Percentiles rank a stretch among this genome's conserved stretches.
These are phyloP conservation scores for Elsinoe perseae DNA, from an alignment of 2,329 filamentous ascomycete species.

Conservation along the genomic window DNA sequence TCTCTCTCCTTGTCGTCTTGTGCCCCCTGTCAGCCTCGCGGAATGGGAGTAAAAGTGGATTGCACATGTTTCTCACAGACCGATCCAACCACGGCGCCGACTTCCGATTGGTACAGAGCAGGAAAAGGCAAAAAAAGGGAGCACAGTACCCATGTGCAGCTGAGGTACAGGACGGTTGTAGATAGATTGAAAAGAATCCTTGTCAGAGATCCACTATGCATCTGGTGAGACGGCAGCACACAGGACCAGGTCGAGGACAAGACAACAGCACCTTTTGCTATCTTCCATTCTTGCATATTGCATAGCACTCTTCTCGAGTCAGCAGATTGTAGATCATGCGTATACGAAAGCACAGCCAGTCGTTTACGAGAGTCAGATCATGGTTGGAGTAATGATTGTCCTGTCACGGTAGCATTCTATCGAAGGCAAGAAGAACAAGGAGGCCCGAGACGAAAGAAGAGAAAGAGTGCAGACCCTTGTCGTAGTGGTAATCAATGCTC, in stretches of 20 bases:
- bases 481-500: too few species aligned
- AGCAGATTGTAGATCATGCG: not conserved
- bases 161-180: not conserved
- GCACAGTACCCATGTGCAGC: not conserved
- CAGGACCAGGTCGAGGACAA: too few species aligned
- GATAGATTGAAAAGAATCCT: not conserved
- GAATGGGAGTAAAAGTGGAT: constrained; percentile 11
- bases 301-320: not conserved
- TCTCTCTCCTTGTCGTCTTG: not conserved
- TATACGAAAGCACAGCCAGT: not conserved
- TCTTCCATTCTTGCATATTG: not conserved
- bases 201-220: not conserved
- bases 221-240: not conserved
- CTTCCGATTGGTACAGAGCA: constrained; percentile 2
- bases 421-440: too few species aligned
- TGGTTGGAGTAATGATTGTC: too few species aligned
- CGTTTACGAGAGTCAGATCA: not conserved
- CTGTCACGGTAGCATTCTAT: not conserved
- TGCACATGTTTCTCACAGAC: not conserved
- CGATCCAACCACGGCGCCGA: not conserved
- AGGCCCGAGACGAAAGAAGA: not conserved
- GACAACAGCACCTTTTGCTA: not conserved
- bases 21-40: not conserved
- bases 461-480: not conserved
- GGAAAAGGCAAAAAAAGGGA: not conserved